These are phyloP conservation scores for Salix brachista DNA, from an alignment of 345 rosid species.

Conservation along the genomic window DNA sequence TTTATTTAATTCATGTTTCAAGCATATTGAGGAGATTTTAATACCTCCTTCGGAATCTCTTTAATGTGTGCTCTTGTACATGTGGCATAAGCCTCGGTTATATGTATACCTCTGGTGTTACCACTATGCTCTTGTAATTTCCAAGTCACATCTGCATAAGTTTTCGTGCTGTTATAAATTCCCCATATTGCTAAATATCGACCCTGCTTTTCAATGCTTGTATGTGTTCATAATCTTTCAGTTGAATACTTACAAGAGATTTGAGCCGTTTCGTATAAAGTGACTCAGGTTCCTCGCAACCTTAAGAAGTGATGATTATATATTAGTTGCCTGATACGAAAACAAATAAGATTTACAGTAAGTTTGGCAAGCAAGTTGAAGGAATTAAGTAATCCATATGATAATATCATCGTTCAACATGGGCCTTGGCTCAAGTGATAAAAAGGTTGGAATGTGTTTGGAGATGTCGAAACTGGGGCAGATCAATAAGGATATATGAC, in stretches of 20 bases:
- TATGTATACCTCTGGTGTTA: background rate
- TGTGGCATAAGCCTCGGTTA: background rate
- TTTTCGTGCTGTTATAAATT: background rate
- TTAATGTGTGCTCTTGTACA: constrained; percentile 1
- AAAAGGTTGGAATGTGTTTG: background rate
- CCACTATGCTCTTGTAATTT: background rate
- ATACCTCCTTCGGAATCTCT: background rate
- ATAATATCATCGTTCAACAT: background rate
- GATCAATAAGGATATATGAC: background rate
- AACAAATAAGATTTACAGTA: background rate
- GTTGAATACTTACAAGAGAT: background rate
- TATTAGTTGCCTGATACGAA: background rate
- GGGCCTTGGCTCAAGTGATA: background rate
- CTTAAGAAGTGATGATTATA: background rate
- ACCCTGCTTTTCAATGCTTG: background rate
- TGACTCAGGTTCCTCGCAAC: background rate
- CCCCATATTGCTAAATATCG: background rate
- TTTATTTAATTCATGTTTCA: background rate
- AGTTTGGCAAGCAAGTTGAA: background rate
- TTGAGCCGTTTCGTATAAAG: background rate
- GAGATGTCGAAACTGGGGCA: background rate
- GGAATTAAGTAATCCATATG: background rate
- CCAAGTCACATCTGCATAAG: background rate
- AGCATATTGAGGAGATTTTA: background rate
- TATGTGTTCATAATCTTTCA: background rate